phyloP scores from a whole-genome alignment of 2,329 filamentous ascomycete genomes.

The Tolypocladium tundrense region DNA sequence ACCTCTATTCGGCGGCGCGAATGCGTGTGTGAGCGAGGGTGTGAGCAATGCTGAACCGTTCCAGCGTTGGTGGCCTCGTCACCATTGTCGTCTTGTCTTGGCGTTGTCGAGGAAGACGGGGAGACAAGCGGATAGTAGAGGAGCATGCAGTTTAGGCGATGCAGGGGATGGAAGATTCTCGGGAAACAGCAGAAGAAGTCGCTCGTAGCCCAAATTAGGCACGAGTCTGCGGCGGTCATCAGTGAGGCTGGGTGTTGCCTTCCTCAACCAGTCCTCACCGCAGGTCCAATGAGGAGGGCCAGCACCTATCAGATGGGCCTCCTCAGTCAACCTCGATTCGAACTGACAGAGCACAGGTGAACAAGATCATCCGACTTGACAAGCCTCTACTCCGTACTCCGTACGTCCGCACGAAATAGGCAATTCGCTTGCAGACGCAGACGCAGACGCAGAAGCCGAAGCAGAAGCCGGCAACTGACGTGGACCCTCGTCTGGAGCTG shows the following conservation, averaged over 20 bases:
- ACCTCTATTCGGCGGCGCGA: neutral
- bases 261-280: neutral
- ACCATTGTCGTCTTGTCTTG: neutral
- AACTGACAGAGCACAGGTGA: neutral
- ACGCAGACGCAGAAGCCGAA: neutral
- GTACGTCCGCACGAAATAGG: too few relatives aligned
- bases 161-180: neutral
- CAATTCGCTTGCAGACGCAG: neutral
- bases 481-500: neutral
- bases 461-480: too few relatives aligned
- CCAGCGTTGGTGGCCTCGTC: too few relatives aligned
- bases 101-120: too few relatives aligned
- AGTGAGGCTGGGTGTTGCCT: neutral
- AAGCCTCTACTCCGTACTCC: neutral
- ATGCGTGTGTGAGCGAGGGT: too few relatives aligned
- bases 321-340: neutral
- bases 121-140: too few relatives aligned
- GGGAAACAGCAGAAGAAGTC: neutral
- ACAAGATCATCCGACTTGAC: neutral
- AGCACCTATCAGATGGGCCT: neutral
- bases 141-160: neutral
- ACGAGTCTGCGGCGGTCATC: neutral
- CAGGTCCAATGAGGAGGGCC: too few relatives aligned
- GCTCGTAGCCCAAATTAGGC: too few relatives aligned
- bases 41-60: too few relatives aligned